These are phyloP conservation scores for Leccinellum rugosiceps DNA, from an alignment of 768 basidiomycete species.

Conservation along the genomic window DNA sequence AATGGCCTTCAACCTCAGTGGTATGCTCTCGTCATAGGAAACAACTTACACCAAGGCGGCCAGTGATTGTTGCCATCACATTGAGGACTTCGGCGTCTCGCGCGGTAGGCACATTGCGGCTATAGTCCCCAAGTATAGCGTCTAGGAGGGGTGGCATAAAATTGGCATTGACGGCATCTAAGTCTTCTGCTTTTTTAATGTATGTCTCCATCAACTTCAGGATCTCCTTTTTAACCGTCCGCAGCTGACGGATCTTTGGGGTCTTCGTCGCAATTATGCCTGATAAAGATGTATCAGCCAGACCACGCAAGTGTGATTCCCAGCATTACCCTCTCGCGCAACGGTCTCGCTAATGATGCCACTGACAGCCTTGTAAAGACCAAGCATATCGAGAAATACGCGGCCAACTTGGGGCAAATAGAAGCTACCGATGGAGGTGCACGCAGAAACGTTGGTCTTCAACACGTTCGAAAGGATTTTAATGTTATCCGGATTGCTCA, in stretches of 20 bases:
- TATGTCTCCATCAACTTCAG: slow-evolving; percentile 97
- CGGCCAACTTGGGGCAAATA: slow-evolving; percentile 96
- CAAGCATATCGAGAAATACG: slow-evolving; percentile 97
- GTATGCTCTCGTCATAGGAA: background rate
- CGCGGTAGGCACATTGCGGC: slow-evolving; percentile 87
- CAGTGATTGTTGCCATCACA: slow-evolving; percentile 93
- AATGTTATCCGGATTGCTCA: slow-evolving; percentile 89
- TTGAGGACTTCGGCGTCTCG: slow-evolving; percentile 97
- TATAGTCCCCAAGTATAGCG: slow-evolving; percentile 97
- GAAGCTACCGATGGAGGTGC: slow-evolving; percentile 94
- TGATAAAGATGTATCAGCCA: slow-evolving; percentile 30
- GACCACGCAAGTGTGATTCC: background rate
- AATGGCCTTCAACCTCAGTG: slow-evolving; percentile 8
- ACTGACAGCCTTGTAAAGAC: slow-evolving; percentile 95
- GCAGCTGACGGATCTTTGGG: slow-evolving; percentile 88
- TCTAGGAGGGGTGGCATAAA: slow-evolving; percentile 95
- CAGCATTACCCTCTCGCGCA: slow-evolving; percentile 67
- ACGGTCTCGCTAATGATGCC: slow-evolving; percentile 94
- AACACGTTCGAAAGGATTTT: slow-evolving; percentile 95
- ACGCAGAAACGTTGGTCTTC: slow-evolving; percentile 98
- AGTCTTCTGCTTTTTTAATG: slow-evolving; percentile 94
- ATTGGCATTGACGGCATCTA: slow-evolving; percentile 86
- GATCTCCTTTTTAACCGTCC: slow-evolving; percentile 99
- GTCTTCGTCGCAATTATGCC: slow-evolving; percentile 93
- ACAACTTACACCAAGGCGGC: slow-evolving; percentile 75